Base-by-base conservation (phyloP, 805 yeast genomes). In the Lipomyces oligophaga region DNA sequence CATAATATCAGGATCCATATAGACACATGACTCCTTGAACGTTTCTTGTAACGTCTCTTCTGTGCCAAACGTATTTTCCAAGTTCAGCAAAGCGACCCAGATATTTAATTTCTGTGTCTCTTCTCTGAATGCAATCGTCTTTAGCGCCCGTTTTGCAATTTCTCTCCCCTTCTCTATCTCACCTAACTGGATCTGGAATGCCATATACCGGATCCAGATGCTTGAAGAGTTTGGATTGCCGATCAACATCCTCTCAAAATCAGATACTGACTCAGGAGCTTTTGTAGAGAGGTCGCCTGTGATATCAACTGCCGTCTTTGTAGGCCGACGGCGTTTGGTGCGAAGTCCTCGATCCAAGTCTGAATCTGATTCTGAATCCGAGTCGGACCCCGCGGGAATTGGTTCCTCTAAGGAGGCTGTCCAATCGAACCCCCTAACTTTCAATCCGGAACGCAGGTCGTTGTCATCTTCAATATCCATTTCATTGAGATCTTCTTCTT, bases 131-230 rank as follows among this genome's bases (percentile, higher is more conserved):
- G 78, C 80, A 58, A 93, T 94, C 4, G 93, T 82, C 70, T 85
- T 85, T 63, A 93, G 75, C 2, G 97, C 98, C 54, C 98, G 79
- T 59, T 83, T 85, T 36, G 86, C 97, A 59, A 93, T 79, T 64
- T 86, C 95, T 59, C 98, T 80, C 7, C 97, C 96, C 67, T 85
- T 87, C 31, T 90, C 97, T 49, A 88, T 72, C 67, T 93, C 98
- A 71, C 96, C 85, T 54, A 90, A 73, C 67, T 89, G 96, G 55
- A 93, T 74, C 67, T 89, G 96, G 83, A 90, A 93, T 3, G 97
- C 89, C 96, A 93, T 93, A 69, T 85, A 93, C 68, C 89, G 86
- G 85, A 93, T 90, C 98, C 98, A 93, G 47, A 87, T 68, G 28
- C 89, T 77, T 1, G 98, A 90, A 2, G 96, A 86, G 70, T 86